These are phyloP conservation scores for Zizania palustris DNA, from an alignment of 202 grass and related monocot species.

Conservation along the genomic window DNA sequence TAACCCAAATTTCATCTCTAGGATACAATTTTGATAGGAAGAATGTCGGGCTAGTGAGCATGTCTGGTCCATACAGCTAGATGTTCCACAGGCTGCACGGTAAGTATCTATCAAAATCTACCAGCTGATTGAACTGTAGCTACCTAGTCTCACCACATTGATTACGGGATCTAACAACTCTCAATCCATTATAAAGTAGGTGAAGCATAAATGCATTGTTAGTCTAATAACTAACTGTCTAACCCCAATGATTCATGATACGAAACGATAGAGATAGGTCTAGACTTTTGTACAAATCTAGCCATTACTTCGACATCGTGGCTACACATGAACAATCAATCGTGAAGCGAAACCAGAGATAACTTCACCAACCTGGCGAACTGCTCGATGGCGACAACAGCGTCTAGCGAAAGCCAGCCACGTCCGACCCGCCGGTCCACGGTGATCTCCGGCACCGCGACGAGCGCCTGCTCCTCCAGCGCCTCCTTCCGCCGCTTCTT, in stretches of 20 bases:
- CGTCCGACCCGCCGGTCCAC: slow-evolving; percentile 54
- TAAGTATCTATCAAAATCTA: neutral
- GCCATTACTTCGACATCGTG: neutral
- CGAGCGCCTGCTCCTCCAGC: slow-evolving; percentile 53
- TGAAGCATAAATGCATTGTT: neutral
- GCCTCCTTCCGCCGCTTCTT: slow-evolving; percentile 46
- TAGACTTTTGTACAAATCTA: neutral
- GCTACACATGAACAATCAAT: neutral
- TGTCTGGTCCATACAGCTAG: neutral
- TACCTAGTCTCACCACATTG: slow-evolving; percentile 6
- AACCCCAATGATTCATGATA: neutral
- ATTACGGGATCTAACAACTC: slow-evolving; percentile 9
- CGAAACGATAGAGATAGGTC: slow-evolving; percentile 1
- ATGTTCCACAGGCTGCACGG: slow-evolving; percentile 19
- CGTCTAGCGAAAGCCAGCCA: slow-evolving; percentile 68
- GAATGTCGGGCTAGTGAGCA: neutral
- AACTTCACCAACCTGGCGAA: slow-evolving; percentile 64
- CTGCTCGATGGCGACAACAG: slow-evolving; percentile 84
- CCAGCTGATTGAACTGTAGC: neutral
- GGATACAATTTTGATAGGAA: neutral
- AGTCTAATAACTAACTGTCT: neutral
- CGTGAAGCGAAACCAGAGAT: neutral
- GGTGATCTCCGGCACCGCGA: slow-evolving; percentile 67
- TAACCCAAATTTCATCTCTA: slow-evolving; percentile 10
- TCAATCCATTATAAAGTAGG: slow-evolving; percentile 1